Evolutionary conservation across 768 basidiomycete genomes (phyloP), one percentile per base, ranked within the genome.

Genomic region (Pulveroboletus sp.): DNA sequence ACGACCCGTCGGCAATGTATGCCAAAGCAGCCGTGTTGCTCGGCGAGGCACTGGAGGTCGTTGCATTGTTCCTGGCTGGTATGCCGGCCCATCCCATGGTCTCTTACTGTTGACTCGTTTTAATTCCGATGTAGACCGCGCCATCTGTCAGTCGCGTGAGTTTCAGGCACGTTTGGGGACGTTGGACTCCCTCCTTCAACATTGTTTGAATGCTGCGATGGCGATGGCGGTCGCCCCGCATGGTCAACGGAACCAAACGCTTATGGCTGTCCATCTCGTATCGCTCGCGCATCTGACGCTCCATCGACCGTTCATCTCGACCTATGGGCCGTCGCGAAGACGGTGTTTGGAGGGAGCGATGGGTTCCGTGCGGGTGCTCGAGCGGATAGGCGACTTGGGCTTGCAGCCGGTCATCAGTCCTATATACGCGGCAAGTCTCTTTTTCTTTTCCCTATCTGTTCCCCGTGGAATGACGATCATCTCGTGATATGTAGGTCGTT

Each of bases 151-250:
- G 48, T 67, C 69, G 23, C 63, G 73, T 47, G 64, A 70, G 5
- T 78, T 78, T 47, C 67, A 67, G 22, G 61, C 67, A 13, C 71
- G 73, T 7, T 79, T 81, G 19, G 68, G 68, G 35, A 73, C 71
- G 3, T 62, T 80, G 47, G 75, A 78, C 51, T 60, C 66, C 27
- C 68, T 80, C 39, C 75, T 81, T 31, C 73, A 75, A 5, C 58
- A 59, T 2, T 62, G 50, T 34, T 42, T 52, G 22, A 45, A 14
- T 37, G 50, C 45, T 32, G 61, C 49, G 29, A 45, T 63, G 30
- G 20, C 42, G 6, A 17, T 47, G 22, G 27, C 45, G 6, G 51
- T 36, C 9, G 14, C 10, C 14, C n/a, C 17, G 11, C 30, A 41
- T 11, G 48, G 43, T 13, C 40, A 16, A 3, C 27, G 19, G 41